Percentiles rank a stretch among this genome's conserved stretches.
phyloP scores from a whole-genome alignment of 345 rosid species.

The Gossypium raimondii region DNA sequence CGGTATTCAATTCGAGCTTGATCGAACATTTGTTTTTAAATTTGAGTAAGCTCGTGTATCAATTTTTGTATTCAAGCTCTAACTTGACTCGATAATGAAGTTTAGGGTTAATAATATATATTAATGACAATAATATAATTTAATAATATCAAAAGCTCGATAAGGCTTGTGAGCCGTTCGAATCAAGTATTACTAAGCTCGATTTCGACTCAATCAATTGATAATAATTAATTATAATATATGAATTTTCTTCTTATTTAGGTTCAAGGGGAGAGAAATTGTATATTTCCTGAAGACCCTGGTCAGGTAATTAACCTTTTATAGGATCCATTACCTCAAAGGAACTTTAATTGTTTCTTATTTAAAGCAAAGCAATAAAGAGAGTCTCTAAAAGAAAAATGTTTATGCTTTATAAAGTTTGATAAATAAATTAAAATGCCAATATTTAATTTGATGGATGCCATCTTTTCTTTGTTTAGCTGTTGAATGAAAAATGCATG shows the following conservation, averaged over 20 bases:
- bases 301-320: constrained; percentile 57
- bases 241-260: constrained; percentile 12
- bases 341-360: constrained; percentile 5
- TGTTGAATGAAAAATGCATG: constrained; percentile 56
- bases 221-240: no score
- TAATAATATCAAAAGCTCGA: no score
- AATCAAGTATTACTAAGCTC: no score
- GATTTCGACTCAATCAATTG: no score
- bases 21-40: no score
- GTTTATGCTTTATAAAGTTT: background rate
- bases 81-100: no score
- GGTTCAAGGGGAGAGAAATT: constrained; percentile 77
- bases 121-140: no score
- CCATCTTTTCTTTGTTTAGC: constrained; percentile 32
- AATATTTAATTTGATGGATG: constrained; percentile 6
- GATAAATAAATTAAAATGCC: background rate
- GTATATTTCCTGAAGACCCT: constrained; percentile 89
- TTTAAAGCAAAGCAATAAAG: constrained; percentile 7
- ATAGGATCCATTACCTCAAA: constrained; percentile 39
- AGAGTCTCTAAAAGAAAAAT: constrained; percentile 30
- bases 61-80: no score
- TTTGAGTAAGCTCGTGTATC: no score
- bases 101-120: no score
- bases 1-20: no score
- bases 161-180: no score